A percentile compares a stretch with the other conserved stretches of the same genome.
Conservation (phyloP, 148 eudicot genomes). For the Amaranthus palmeri region DNA sequence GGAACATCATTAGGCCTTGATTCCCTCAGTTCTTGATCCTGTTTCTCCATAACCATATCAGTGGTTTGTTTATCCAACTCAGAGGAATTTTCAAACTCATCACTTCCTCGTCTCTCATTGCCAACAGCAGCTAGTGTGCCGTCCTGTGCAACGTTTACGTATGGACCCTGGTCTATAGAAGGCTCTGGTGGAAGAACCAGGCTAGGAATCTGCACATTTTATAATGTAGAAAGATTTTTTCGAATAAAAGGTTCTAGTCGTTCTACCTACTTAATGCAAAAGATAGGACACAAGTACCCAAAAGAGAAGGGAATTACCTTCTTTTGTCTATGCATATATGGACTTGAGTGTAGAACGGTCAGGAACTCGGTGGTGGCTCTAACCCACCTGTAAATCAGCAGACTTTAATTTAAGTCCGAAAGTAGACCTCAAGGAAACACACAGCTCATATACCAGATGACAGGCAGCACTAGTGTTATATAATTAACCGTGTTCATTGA, state of each 20-base stretch:
- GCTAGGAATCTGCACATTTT: conserved; percentile 27
- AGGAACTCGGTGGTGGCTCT: conserved; percentile 72
- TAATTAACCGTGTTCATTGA: neutral
- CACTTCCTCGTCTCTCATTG: conserved; percentile 34
- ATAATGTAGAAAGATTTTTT: neutral
- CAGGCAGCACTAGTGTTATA: neutral
- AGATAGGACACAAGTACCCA: neutral
- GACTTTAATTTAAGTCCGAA: conserved; percentile 11
- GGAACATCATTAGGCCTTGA: conserved; percentile 5
- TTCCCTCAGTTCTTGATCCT: conserved; percentile 25
- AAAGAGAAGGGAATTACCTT: conserved; percentile 38
- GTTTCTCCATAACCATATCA: conserved; percentile 21
- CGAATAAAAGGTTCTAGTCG: neutral
- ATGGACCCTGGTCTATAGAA: conserved; percentile 66
- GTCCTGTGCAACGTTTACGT: conserved; percentile 52
- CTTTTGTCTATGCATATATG: conserved; percentile 55
- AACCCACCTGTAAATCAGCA: conserved; percentile 70
- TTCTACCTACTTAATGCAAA: conserved; percentile 7
- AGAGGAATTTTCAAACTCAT: conserved; percentile 26
- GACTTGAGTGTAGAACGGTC: conserved; percentile 48
- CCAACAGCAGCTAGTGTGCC: conserved; percentile 70
- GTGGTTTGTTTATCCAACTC: conserved; percentile 24
- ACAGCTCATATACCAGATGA: neutral
- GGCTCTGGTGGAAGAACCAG: conserved; percentile 39
- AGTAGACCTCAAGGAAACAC: neutral